Evolutionary conservation across 2,329 filamentous ascomycete genomes (phyloP).

Genomic region (Zelopaecilomyces penicillatus): DNA sequence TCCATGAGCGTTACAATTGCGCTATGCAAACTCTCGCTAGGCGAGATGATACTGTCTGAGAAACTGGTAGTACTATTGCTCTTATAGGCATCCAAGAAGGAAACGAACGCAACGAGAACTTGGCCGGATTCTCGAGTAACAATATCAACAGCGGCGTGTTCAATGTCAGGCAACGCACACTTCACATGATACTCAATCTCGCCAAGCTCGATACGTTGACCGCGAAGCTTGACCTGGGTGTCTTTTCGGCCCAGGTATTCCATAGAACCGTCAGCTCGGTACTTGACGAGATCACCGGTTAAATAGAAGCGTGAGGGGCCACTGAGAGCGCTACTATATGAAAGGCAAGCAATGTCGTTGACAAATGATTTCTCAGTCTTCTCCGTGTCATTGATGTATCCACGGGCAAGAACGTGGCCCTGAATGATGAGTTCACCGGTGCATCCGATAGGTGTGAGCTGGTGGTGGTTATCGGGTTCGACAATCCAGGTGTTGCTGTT

Average conservation of each 20-base stretch:
- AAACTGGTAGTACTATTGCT: not conserved
- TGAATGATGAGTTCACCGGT: slow-evolving; percentile 27
- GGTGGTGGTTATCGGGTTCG: slow-evolving; percentile 10
- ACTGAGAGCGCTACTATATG: not conserved
- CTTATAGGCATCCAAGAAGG: slow-evolving; percentile 1
- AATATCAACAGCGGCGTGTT: slow-evolving; percentile 4
- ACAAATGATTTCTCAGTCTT: slow-evolving; percentile 42
- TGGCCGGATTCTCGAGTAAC: not conserved
- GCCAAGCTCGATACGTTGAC: slow-evolving; percentile 41
- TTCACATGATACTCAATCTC: slow-evolving; percentile 13
- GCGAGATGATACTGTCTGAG: not conserved
- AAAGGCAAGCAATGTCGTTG: slow-evolving; percentile 17
- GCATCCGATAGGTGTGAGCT: slow-evolving; percentile 15
- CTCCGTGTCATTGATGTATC: slow-evolving; percentile 35
- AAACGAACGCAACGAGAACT: slow-evolving; percentile 3
- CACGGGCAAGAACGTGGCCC: slow-evolving; percentile 37
- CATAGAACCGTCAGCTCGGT: slow-evolving; percentile 28
- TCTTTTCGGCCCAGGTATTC: slow-evolving; percentile 43
- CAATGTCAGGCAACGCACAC: not conserved
- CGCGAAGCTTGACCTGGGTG: slow-evolving; percentile 47
- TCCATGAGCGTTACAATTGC: slow-evolving; percentile 2
- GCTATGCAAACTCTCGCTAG: not conserved
- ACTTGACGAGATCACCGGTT: slow-evolving; percentile 37
- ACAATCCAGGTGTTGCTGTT: slow-evolving; percentile 7
- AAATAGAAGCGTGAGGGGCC: slow-evolving; percentile 26